Conservation (phyloP, 305 asterid species). For the Andrographis paniculata region DNA sequence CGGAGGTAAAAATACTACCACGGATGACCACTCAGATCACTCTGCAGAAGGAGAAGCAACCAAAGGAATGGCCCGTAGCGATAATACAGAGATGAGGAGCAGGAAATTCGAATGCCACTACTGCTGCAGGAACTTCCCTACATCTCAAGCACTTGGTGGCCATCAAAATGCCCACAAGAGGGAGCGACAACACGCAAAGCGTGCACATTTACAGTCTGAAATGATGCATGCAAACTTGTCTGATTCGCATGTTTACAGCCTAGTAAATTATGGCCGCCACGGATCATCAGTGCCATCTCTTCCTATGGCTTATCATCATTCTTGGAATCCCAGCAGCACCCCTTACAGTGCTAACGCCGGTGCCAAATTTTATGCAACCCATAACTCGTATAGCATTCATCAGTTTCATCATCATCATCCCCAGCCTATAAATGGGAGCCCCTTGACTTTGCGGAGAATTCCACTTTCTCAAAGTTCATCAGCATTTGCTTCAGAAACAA, state of each 20-base stretch:
- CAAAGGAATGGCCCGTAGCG: slow-evolving; percentile 1
- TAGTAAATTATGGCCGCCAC: slow-evolving; percentile 16
- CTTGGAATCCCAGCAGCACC: slow-evolving; percentile 17
- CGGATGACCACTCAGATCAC: background rate
- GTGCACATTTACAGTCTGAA: slow-evolving; percentile 31
- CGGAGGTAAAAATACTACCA: slow-evolving; percentile 15
- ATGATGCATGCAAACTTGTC: slow-evolving; percentile 21
- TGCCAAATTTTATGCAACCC: slow-evolving; percentile 9
- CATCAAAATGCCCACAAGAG: slow-evolving; percentile 54
- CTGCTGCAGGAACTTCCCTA: slow-evolving; percentile 48
- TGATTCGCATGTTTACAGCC: slow-evolving; percentile 21
- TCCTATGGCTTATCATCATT: slow-evolving; percentile 16
- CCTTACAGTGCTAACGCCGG: background rate
- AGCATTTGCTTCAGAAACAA: background rate
- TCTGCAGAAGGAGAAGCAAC: background rate
- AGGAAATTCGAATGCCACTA: slow-evolving; percentile 44
- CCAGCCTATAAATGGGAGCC: slow-evolving; percentile 28
- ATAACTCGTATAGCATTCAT: slow-evolving; percentile 2
- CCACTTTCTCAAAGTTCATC: slow-evolving; percentile 23
- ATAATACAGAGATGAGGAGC: slow-evolving; percentile 7
- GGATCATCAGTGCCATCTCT: slow-evolving; percentile 10
- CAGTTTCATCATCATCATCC: slow-evolving; percentile 17
- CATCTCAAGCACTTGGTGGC: slow-evolving; percentile 52
- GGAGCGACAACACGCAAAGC: slow-evolving; percentile 43
- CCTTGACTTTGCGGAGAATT: slow-evolving; percentile 29